phyloP scores from a whole-genome alignment of 352 stramenopile genomes.

The Phytophthora constricta region DNA sequence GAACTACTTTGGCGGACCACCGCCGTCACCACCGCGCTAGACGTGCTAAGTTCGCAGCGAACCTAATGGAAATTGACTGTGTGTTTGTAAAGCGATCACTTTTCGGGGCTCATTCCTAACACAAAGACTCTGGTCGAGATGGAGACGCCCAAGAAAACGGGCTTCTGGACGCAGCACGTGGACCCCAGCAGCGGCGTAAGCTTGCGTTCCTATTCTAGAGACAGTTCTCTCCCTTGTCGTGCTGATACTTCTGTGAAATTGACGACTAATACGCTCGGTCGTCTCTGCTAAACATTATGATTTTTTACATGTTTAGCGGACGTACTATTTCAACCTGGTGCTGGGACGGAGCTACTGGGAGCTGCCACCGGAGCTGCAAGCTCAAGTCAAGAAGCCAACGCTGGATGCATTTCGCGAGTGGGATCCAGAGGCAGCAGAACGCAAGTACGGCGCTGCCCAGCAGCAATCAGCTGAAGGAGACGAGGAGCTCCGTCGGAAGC shows the following conservation, averaged over 20 bases:
- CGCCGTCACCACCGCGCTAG: conserved; percentile 43
- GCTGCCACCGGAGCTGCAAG: conserved; percentile 55
- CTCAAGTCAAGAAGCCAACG: conserved; percentile 55
- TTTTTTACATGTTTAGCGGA: conserved; percentile 50
- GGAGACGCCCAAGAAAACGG: conserved; percentile 55
- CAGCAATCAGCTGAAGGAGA: conserved; percentile 22
- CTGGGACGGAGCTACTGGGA: conserved; percentile 81
- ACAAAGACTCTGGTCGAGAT: conserved; percentile 16
- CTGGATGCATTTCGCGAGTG: conserved; percentile 58
- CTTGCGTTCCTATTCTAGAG: conserved; percentile 6
- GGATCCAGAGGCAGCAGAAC: conserved; percentile 45
- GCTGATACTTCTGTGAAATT: background rate
- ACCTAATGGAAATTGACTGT: background rate
- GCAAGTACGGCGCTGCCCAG: conserved; percentile 38
- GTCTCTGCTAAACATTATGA: conserved; percentile 3
- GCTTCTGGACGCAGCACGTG: conserved; percentile 80
- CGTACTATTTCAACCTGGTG: conserved; percentile 84
- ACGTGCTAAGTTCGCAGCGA: conserved; percentile 31
- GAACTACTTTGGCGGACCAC: conserved; percentile 82
- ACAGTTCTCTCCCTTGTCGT: background rate
- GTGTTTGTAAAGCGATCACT: conserved; percentile 7
- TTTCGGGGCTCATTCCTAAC: conserved; percentile 13
- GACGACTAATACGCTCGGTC: conserved; percentile 1
- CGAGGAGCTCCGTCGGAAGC: conserved; percentile 44
- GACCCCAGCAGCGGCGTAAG: conserved; percentile 63